Conservation (phyloP, 306 rosid species). For the Quercus rubra region DNA sequence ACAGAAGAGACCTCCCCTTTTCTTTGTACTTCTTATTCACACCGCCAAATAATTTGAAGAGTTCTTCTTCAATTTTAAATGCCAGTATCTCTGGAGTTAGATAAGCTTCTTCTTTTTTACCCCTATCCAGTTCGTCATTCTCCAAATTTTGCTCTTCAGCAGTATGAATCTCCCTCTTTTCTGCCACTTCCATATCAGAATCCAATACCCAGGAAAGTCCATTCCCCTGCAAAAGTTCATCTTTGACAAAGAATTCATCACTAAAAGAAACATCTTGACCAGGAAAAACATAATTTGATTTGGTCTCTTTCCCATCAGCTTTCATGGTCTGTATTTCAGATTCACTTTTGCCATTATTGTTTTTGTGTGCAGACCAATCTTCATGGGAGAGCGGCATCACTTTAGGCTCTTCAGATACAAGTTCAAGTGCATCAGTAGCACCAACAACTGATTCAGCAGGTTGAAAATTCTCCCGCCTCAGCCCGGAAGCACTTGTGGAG, state of each 20-base stretch:
- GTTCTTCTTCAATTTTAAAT: constrained; percentile 67
- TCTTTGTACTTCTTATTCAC: constrained; percentile 99
- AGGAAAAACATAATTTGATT: constrained; percentile 50
- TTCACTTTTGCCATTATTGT: constrained; percentile 22
- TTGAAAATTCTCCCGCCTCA: constrained; percentile 28
- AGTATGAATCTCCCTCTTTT: constrained; percentile 36
- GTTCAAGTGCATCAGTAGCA: constrained; percentile 28
- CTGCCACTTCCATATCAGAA: constrained; percentile 48
- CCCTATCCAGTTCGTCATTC: constrained; percentile 33
- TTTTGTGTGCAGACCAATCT: constrained; percentile 28
- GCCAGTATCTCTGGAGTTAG: constrained; percentile 64
- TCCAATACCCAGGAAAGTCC: constrained; percentile 96
- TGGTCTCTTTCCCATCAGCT: constrained; percentile 54
- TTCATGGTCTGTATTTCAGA: constrained; percentile 21
- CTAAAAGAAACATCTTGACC: constrained; percentile 73
- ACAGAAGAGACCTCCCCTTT: constrained; percentile 95
- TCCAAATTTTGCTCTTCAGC: constrained; percentile 37
- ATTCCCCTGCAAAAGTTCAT: constrained; percentile 91
- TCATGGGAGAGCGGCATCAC: constrained; percentile 17
- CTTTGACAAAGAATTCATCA: constrained; percentile 74
- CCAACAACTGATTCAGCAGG: constrained; percentile 29
- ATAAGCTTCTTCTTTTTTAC: constrained; percentile 24
- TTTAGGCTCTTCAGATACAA: constrained; percentile 25
- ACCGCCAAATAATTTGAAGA: constrained; percentile 91
- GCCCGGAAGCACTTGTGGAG: constrained; percentile 20